These are phyloP conservation scores for Ogataea saltuana DNA, from an alignment of 805 yeast genomes.

Conservation along the genomic window DNA sequence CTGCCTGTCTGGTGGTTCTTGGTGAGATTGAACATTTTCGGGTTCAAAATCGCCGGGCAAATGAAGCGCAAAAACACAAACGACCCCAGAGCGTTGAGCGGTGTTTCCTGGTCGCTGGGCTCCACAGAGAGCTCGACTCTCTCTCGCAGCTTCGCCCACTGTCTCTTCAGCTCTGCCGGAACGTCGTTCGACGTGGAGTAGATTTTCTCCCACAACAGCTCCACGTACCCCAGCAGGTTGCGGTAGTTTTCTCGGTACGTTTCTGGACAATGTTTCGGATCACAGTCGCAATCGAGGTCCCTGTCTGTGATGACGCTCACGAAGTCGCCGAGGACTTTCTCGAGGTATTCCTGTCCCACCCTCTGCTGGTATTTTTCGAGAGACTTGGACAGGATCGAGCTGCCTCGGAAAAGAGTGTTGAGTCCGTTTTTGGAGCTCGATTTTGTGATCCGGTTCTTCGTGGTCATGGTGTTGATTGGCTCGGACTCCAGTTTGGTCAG, in stretches of 20 bases:
- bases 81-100: constrained; percentile 77
- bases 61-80: constrained; percentile 81
- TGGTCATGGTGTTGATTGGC: constrained; percentile 45
- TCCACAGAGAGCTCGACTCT: constrained; percentile 64
- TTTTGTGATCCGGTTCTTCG: constrained; percentile 43
- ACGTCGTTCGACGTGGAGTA: constrained; percentile 69
- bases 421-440: constrained; percentile 44
- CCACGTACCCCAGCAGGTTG: constrained; percentile 44
- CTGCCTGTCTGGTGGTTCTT: constrained; percentile 69
- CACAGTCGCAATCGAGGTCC: constrained; percentile 70
- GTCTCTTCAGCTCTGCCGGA: constrained; percentile 65
- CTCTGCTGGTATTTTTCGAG: constrained; percentile 75
- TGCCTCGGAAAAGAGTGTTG: constrained; percentile 78
- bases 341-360: constrained; percentile 77
- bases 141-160: constrained; percentile 61
- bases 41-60: constrained; percentile 91
- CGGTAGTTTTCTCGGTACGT: constrained; percentile 39
- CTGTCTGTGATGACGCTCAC: constrained; percentile 52
- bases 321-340: constrained; percentile 69
- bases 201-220: constrained; percentile 65
- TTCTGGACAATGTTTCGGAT: constrained; percentile 54
- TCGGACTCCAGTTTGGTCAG: constrained; percentile 68
- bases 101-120: constrained; percentile 48
- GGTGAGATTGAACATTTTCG: constrained; percentile 76
- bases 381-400: constrained; percentile 78